Percentiles rank a stretch among this genome's conserved stretches.
Evolutionary conservation across 768 basidiomycete species (phyloP).

Genomic region (Lactarius akahatsu): DNA sequence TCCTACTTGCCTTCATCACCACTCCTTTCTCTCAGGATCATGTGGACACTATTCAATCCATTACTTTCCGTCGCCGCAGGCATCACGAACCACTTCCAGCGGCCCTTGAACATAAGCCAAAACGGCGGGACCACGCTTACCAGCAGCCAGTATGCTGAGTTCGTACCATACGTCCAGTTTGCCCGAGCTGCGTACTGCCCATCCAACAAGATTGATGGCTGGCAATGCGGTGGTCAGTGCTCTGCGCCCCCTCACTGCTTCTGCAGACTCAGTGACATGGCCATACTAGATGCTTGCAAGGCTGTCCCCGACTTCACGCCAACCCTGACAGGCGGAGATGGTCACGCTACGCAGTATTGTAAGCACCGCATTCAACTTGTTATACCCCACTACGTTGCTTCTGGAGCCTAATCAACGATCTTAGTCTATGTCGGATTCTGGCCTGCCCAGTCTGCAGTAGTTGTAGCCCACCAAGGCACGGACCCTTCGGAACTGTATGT

Average conservation of each 20-base stretch:
- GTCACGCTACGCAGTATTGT: conserved; percentile 50
- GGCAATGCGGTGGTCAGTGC: conserved; percentile 47
- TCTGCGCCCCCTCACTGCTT: not conserved
- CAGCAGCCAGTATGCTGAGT: conserved; percentile 36
- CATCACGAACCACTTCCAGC: conserved; percentile 1
- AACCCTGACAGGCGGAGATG: conserved; percentile 50
- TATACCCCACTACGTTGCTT: not conserved
- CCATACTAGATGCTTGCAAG: conserved; percentile 40
- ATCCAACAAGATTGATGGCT: conserved; percentile 39
- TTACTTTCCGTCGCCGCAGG: conserved; percentile 11
- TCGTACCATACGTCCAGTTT: conserved; percentile 51
- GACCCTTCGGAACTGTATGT: conserved; percentile 19
- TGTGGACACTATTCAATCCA: conserved; percentile 8
- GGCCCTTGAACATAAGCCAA: not conserved
- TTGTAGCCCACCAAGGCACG: conserved; percentile 29
- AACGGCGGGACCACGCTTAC: conserved; percentile 32
- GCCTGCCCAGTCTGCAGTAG: conserved; percentile 23
- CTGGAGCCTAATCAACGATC: not conserved
- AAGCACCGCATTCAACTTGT: conserved; percentile 15
- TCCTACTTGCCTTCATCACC: not conserved
- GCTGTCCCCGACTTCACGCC: conserved; percentile 43
- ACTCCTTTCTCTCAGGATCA: not conserved
- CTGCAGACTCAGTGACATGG: not conserved
- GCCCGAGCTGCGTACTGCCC: conserved; percentile 58
- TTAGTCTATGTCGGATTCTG: conserved; percentile 29